Percentiles rank a stretch among this genome's conserved stretches.
Evolutionary conservation across 495 filamentous ascomycete genomes (phyloP).

Genomic region (Aspergillus avenaceus): DNA sequence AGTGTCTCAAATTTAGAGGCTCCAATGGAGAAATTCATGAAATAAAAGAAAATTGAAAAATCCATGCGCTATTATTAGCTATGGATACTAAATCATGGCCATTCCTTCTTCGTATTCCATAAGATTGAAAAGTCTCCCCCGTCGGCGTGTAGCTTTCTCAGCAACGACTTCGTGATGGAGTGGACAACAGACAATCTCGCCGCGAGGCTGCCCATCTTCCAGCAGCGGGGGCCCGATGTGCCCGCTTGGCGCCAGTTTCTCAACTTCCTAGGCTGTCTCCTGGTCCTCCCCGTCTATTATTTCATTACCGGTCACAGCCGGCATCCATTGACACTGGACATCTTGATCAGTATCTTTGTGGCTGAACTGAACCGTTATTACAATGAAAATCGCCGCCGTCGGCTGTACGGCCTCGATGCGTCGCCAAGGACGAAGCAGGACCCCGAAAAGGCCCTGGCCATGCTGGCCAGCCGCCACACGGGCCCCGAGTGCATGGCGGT

Average conservation of each 20-base stretch:
- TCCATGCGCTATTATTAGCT: neutral
- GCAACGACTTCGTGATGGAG: slow-evolving; percentile 2
- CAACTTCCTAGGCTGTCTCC: slow-evolving; percentile 22
- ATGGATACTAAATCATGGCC: neutral
- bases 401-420: slow-evolving; percentile 3
- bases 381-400: slow-evolving; percentile 18
- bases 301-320: slow-evolving; percentile 17
- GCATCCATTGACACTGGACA: slow-evolving; percentile 22
- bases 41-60: no score
- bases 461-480: neutral
- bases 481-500: slow-evolving; percentile 24
- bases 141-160: neutral
- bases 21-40: no score
- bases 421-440: neutral
- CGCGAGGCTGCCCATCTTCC: slow-evolving; percentile 14
- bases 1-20: no score
- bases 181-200: slow-evolving; percentile 11
- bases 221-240: slow-evolving; percentile 19
- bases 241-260: slow-evolving; percentile 22
- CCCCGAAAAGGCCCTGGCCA: slow-evolving; percentile 12
- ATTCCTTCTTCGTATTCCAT: neutral
- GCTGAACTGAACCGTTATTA: slow-evolving; percentile 23
- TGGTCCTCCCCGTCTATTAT: slow-evolving; percentile 20
- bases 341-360: slow-evolving; percentile 22
- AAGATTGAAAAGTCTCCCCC: neutral